Evolutionary conservation across 2,329 filamentous ascomycete genomes (phyloP).

Genomic region (Nigrograna mackinnonii): DNA sequence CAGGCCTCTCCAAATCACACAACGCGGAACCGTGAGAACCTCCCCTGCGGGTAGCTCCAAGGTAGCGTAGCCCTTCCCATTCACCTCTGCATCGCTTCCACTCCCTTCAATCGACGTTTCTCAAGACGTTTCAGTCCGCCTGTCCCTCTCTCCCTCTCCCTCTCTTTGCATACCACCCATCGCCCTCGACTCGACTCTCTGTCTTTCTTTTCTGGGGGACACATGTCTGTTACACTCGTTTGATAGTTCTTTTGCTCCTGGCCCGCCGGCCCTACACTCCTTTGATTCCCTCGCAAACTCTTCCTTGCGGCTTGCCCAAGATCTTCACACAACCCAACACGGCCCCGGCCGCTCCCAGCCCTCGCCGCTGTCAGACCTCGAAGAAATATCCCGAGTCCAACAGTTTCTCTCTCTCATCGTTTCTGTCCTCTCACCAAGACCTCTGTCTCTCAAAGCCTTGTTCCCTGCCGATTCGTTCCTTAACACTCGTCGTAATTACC

Average conservation of each 20-base stretch:
- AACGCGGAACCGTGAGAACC: constrained; percentile 24
- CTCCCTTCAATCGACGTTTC: constrained; percentile 28
- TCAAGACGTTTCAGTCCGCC: constrained; percentile 34
- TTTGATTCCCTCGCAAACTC: constrained; percentile 16
- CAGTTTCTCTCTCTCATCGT: constrained; percentile 1
- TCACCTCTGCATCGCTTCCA: constrained; percentile 26
- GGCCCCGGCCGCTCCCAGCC: no score
- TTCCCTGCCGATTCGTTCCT: constrained; percentile 10
- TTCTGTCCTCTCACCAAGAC: constrained; percentile 1
- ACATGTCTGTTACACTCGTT: constrained; percentile 40
- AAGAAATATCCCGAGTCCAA: no score
- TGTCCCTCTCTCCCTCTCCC: constrained; percentile 18
- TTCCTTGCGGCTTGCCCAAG: not conserved
- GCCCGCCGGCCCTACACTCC: constrained; percentile 27
- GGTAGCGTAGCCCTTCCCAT: not conserved
- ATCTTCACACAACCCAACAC: no score
- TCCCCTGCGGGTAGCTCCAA: constrained; percentile 23
- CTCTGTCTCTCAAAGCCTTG: not conserved
- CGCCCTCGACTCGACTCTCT: constrained; percentile 24
- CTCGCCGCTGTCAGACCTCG: no score
- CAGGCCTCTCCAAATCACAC: constrained; percentile 30
- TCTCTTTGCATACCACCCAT: constrained; percentile 14
- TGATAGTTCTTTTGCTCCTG: constrained; percentile 33
- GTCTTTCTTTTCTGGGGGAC: constrained; percentile 27
- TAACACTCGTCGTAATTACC: constrained; percentile 11